Evolutionary conservation across 2,329 filamentous ascomycete genomes (phyloP).

Genomic region (Claviceps maximensis): DNA sequence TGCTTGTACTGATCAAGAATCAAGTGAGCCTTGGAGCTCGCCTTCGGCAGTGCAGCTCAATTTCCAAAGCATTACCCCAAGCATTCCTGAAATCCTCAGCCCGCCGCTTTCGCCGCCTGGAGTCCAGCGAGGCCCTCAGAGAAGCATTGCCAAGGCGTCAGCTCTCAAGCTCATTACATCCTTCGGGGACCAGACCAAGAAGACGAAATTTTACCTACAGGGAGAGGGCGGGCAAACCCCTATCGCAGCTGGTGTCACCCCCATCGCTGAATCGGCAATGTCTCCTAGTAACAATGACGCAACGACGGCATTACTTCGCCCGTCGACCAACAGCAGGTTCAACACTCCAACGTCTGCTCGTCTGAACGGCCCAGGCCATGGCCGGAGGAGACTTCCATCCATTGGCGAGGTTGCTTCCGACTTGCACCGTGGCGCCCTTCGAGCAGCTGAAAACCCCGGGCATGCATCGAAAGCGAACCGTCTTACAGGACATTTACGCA

Average conservation of each 20-base stretch:
- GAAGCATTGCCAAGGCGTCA: conserved; percentile 63
- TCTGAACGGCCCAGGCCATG: conserved; percentile 44
- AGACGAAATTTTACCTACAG: conserved; percentile 50
- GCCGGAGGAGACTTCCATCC: conserved; percentile 56
- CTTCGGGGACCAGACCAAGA: conserved; percentile 53
- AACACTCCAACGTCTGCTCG: conserved; percentile 56
- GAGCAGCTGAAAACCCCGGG: conserved; percentile 12
- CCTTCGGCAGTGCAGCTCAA: conserved; percentile 56
- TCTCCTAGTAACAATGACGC: conserved; percentile 51
- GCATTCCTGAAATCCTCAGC: conserved; percentile 50
- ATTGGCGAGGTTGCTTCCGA: conserved; percentile 48
- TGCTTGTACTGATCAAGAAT: conserved; percentile 77
- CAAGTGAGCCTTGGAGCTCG: conserved; percentile 76
- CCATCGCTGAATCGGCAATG: conserved; percentile 64
- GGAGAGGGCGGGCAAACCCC: conserved; percentile 54
- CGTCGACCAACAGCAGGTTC: conserved; percentile 52
- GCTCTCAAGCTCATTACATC: conserved; percentile 84
- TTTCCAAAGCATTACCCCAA: conserved; percentile 40
- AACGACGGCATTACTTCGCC: conserved; percentile 54
- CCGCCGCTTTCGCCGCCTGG: conserved; percentile 64
- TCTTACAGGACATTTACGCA: conserved; percentile 21
- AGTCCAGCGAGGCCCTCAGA: conserved; percentile 42
- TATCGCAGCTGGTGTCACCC: conserved; percentile 71
- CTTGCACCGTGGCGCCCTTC: conserved; percentile 18
- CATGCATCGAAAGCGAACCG: conserved; percentile 16